Percentiles rank a stretch among this genome's conserved stretches.
phyloP scores from a whole-genome alignment of 345 rosid species.

The Physaria fendleri region DNA sequence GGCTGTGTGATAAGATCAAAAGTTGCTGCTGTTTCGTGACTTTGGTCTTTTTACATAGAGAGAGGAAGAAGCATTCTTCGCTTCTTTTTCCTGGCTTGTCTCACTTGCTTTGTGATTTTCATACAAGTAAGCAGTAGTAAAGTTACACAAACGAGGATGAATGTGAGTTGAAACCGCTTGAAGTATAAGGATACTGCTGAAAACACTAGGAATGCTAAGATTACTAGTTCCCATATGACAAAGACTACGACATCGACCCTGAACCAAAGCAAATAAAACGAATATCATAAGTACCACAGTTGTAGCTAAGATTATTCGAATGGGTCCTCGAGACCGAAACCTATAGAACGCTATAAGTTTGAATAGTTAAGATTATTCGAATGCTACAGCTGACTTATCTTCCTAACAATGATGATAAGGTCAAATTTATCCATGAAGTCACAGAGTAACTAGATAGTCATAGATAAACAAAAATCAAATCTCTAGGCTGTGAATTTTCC shows the following conservation, averaged over 20 bases:
- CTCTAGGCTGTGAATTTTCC: background rate
- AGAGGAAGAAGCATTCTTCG: conserved; percentile 97
- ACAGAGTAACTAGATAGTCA: background rate
- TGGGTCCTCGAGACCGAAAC: background rate
- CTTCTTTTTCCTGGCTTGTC: conserved; percentile 76
- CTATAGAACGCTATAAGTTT: background rate
- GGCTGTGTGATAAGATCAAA: conserved; percentile 13
- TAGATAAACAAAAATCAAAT: background rate
- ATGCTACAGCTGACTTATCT: background rate
- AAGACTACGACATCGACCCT: conserved; percentile 90
- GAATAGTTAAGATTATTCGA: background rate
- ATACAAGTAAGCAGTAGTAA: conserved; percentile 73
- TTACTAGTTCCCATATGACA: conserved; percentile 88
- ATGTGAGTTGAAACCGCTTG: conserved; percentile 61
- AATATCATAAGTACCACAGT: background rate
- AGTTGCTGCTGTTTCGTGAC: background rate
- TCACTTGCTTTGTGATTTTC: conserved; percentile 81
- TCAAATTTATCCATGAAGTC: background rate
- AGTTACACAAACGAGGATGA: conserved; percentile 60
- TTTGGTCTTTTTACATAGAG: conserved; percentile 54
- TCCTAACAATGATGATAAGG: background rate
- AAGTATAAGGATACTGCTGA: conserved; percentile 91
- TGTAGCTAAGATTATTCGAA: too few relatives aligned
- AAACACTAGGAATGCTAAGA: conserved; percentile 82
- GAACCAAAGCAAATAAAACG: conserved; percentile 30